These are phyloP conservation scores for Kazachstania psychrophila DNA, from an alignment of 805 yeast genomes.

Conservation along the genomic window DNA sequence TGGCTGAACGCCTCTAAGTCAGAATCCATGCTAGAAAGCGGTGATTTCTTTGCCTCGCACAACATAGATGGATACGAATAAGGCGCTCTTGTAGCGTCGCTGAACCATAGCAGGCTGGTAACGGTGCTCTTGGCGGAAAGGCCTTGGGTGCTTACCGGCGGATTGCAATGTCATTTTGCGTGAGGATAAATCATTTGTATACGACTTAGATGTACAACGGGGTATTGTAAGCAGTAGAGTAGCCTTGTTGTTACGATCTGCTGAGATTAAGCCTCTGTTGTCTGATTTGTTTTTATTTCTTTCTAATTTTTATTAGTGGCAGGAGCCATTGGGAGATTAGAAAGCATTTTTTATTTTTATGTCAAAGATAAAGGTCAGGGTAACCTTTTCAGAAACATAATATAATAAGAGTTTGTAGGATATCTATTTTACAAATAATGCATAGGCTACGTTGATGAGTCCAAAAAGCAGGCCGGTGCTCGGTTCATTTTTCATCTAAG, in stretches of 20 bases:
- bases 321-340: too few species aligned
- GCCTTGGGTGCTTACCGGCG: conserved; percentile 35
- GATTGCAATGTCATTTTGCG: conserved; percentile 37
- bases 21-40: conserved; percentile 48
- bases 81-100: conserved; percentile 34
- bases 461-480: too few species aligned
- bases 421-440: too few species aligned
- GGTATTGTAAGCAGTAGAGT: conserved; percentile 43
- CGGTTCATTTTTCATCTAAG: too few species aligned
- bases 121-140: conserved; percentile 33
- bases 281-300: conserved; percentile 11
- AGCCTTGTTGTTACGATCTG: conserved; percentile 39
- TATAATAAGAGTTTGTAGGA: too few species aligned
- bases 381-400: too few species aligned
- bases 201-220: conserved; percentile 40
- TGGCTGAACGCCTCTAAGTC: conserved; percentile 38
- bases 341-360: too few species aligned
- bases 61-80: conserved; percentile 35
- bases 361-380: too few species aligned
- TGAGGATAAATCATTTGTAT: conserved; percentile 41
- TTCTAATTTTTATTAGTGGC: not conserved
- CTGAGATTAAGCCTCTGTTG: conserved; percentile 31
- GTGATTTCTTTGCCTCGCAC: conserved; percentile 36
- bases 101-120: conserved; percentile 36
- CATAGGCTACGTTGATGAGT: too few species aligned